Conservation (phyloP, 148 eudicot genomes). For the Fallopia convolvulus region DNA sequence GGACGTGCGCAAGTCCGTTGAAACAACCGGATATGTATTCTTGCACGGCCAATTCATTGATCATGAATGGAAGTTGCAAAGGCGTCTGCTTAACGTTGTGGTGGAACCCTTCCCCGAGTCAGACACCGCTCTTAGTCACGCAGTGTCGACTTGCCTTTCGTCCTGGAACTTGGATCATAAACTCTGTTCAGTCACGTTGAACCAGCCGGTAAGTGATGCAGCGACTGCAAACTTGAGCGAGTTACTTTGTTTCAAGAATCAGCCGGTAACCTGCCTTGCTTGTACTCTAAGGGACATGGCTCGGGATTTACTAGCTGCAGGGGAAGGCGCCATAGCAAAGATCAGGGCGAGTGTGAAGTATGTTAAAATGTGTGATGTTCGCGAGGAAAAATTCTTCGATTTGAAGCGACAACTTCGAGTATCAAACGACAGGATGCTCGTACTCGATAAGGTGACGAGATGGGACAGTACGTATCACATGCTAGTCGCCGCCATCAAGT, state of each 20-base stretch:
- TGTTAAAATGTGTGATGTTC: background rate
- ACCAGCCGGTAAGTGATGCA: conserved; percentile 43
- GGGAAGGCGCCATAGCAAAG: background rate
- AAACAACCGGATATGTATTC: conserved; percentile 52
- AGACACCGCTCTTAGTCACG: conserved; percentile 69
- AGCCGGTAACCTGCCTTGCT: conserved; percentile 7
- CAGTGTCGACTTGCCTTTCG: conserved; percentile 69
- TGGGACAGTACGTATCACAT: conserved; percentile 10
- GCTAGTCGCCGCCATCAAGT: background rate
- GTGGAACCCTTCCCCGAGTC: conserved; percentile 83
- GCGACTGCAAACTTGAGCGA: conserved; percentile 12
- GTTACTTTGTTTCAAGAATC: background rate
- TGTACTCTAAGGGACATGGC: conserved; percentile 10
- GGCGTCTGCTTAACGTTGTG: conserved; percentile 62
- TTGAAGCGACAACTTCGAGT: conserved; percentile 5
- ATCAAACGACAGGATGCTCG: background rate
- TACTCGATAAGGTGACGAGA: background rate
- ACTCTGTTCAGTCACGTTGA: conserved; percentile 52
- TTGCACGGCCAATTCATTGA: conserved; percentile 65
- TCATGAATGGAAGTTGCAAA: conserved; percentile 62
- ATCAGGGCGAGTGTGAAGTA: conserved; percentile 8
- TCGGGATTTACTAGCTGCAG: background rate
- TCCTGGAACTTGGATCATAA: conserved; percentile 68
- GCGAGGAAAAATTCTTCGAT: background rate
- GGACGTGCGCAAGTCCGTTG: conserved; percentile 60